These are phyloP conservation scores for Colletotrichum sp. DNA, from an alignment of 2,329 filamentous ascomycete genomes.

Conservation along the genomic window DNA sequence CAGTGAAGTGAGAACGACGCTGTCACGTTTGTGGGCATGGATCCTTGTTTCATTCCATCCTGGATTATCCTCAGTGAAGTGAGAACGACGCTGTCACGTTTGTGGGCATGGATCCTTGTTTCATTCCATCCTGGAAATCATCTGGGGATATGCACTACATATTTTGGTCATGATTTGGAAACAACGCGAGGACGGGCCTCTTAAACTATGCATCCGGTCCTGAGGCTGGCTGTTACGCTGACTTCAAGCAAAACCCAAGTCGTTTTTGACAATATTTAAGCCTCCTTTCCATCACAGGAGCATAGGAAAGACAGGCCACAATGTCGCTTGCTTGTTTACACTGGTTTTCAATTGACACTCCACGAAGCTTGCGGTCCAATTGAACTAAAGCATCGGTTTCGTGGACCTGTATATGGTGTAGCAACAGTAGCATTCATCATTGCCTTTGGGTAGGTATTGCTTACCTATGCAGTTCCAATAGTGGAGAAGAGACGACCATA, in stretches of 20 bases:
- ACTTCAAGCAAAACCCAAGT: background rate
- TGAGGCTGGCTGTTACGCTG: rapidly evolving
- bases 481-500: rapidly evolving
- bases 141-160: rapidly evolving
- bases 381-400: background rate
- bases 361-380: background rate
- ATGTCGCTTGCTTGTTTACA: background rate
- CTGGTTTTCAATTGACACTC: too few species aligned
- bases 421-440: background rate
- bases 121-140: too few species aligned
- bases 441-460: rapidly evolving
- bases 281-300: background rate
- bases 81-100: too few species aligned
- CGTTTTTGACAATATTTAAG: background rate
- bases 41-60: too few species aligned
- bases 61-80: too few species aligned
- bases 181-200: rapidly evolving
- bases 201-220: background rate
- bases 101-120: too few species aligned
- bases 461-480: background rate
- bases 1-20: too few species aligned
- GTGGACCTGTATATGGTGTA: background rate
- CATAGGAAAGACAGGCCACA: background rate
- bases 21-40: too few species aligned
- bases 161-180: background rate